Evolutionary conservation across 805 yeast species (phyloP), one percentile per base, ranked within the genome.

Genomic region (Zygosaccharomyces kombuchaensis): DNA sequence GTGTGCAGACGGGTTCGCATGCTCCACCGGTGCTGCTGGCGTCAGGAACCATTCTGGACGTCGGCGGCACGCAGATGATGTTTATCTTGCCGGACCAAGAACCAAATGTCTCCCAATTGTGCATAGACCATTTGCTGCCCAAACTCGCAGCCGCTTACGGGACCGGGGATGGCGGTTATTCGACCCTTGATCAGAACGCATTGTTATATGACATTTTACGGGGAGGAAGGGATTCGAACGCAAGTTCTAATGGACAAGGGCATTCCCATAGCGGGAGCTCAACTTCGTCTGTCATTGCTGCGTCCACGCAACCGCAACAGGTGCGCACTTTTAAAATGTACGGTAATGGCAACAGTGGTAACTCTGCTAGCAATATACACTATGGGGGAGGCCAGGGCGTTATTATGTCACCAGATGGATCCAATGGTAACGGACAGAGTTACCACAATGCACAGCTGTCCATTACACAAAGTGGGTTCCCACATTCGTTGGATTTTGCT

Each of bases 31-130:
- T 82, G 10, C 75, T 81, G 9, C 74, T 93, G 45, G 75, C 77
- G 43, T 83, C 95, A 1, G 99, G 99, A n/a, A 86, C 91, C 34
- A 80, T 93, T 13, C 68, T 93, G 46, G 99, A 93, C 58, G 82
- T 93, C 37, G 98, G 98, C 13, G 97, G 97, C 5, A 89, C 96
- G 9, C 98, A 93, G 67, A 93, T 93, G 98, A 91, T 93, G 95
- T 93, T 93, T 62, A 93, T 93, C 31, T 72, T 93, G 54, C 99
- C 99, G 1, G 97, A 90, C 63, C 81, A 87, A 4, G 79, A 80
- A 9, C 96, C 96, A 2, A 69, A 67, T 27, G 74, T 90, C 6
- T 77, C 85, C 4, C 62, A 58, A 16, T 47, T 50, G 34, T 58
- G 70, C 2, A 47, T 73, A 34, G 66, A 63, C 16, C 50, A 60